phyloP scores from a whole-genome alignment of 106 monocot genomes.

The Dendrobium huoshanense region DNA sequence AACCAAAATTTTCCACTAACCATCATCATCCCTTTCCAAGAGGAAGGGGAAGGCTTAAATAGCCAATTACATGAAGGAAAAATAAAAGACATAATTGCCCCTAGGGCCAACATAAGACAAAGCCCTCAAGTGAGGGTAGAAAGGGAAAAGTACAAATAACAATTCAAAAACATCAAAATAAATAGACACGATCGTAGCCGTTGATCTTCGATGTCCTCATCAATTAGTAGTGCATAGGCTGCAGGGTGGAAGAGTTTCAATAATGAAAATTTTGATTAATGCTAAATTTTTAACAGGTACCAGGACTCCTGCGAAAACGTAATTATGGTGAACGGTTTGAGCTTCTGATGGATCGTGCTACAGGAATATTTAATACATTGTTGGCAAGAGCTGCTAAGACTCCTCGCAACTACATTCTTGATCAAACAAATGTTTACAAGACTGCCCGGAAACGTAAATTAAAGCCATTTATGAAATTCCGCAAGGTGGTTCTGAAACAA shows the following conservation, averaged over 20 bases:
- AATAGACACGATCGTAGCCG: no score
- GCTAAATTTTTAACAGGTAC: constrained; percentile 35
- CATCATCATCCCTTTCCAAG: no score
- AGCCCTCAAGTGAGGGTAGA: no score
- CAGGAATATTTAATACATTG: constrained; percentile 62
- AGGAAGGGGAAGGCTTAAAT: no score
- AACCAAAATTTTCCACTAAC: no score
- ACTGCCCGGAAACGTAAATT: constrained; percentile 66
- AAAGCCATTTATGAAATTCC: constrained; percentile 38
- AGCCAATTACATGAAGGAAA: no score
- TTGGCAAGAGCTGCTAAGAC: constrained; percentile 49
- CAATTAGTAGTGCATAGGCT: neutral
- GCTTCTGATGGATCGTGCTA: constrained; percentile 57
- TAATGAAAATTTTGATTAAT: neutral
- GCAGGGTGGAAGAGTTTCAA: neutral
- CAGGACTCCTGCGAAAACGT: constrained; percentile 49
- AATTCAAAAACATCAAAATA: no score
- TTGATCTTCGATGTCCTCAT: no score
- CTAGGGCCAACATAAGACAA: no score
- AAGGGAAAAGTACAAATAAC: no score
- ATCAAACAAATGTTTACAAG: constrained; percentile 80
- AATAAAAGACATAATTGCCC: no score
- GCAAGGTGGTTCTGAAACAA: constrained; percentile 33
- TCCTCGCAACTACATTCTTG: constrained; percentile 62
- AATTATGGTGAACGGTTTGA: constrained; percentile 84